These are phyloP conservation scores for Parasitella parasitica DNA, from an alignment of 371 early-diverging fungal genomes.

Conservation along the genomic window DNA sequence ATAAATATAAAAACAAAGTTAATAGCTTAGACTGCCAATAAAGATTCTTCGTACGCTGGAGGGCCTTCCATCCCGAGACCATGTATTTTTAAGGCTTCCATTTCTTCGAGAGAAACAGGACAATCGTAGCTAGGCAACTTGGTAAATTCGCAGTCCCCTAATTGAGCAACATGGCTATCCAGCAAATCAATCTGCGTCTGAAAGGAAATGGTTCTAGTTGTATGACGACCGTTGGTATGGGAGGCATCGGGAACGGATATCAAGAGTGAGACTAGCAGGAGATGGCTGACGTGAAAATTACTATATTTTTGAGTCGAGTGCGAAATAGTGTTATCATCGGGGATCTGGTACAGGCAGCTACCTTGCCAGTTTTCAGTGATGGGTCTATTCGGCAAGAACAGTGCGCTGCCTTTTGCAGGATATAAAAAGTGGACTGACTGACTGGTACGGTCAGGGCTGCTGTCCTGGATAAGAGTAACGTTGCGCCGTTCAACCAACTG, in stretches of 20 bases:
- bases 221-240: background rate
- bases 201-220: slow-evolving; percentile 15
- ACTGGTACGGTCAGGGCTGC: background rate
- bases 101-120: slow-evolving; percentile 12
- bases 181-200: slow-evolving; percentile 15
- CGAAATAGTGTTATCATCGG: background rate
- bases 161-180: slow-evolving; percentile 2
- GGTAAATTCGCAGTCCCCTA: background rate
- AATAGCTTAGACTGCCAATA: background rate
- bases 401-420: background rate
- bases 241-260: slow-evolving; percentile 5
- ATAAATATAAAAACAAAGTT: slow-evolving; percentile 30
- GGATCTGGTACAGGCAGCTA: slow-evolving; percentile 7
- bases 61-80: slow-evolving; percentile 4
- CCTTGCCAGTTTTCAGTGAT: slow-evolving; percentile 2
- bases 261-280: slow-evolving; percentile 10
- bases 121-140: slow-evolving; percentile 15
- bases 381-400: background rate
- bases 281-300: slow-evolving; percentile 7
- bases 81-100: slow-evolving; percentile 5
- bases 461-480: background rate
- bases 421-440: slow-evolving; percentile 17
- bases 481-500: slow-evolving; percentile 23
- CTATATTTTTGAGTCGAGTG: slow-evolving; percentile 16
- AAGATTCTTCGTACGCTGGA: slow-evolving; percentile 13